Evolutionary conservation across 148 eudicot genomes (phyloP).

Genomic region (Limonium bicolor): DNA sequence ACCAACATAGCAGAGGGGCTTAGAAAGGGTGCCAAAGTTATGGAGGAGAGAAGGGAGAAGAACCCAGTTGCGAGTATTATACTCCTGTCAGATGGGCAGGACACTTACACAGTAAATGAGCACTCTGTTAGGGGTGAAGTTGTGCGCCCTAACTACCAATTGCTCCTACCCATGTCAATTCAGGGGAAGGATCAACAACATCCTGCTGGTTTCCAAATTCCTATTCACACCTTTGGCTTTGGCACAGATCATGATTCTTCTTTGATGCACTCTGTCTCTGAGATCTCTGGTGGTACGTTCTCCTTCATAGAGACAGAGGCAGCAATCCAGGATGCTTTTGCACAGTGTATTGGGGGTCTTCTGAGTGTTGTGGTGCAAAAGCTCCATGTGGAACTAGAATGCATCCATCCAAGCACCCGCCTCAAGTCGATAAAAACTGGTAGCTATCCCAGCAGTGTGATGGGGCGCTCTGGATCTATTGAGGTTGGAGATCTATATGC

Average conservation of each 20-base stretch:
- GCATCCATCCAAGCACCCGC: conserved; percentile 25
- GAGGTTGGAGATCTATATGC: conserved; percentile 74
- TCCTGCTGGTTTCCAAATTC: conserved; percentile 42
- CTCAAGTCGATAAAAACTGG: conserved; percentile 50
- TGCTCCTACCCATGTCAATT: conserved; percentile 48
- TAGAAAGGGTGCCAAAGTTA: conserved; percentile 57
- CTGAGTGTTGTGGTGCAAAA: conserved; percentile 74
- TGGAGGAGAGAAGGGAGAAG: conserved; percentile 59
- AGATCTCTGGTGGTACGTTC: conserved; percentile 78
- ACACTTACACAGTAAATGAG: conserved; percentile 37
- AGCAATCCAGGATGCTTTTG: conserved; percentile 77
- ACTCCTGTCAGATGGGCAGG: conserved; percentile 79
- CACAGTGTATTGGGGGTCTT: conserved; percentile 89
- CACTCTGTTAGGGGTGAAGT: conserved; percentile 17
- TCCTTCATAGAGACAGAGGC: conserved; percentile 77
- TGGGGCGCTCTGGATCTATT: conserved; percentile 26
- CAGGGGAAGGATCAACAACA: conserved; percentile 15
- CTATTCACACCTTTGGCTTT: conserved; percentile 80
- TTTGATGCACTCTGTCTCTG: conserved; percentile 64
- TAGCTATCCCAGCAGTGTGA: conserved; percentile 27
- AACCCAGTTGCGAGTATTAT: conserved; percentile 73
- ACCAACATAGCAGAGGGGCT: conserved; percentile 86
- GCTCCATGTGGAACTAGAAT: conserved; percentile 35
- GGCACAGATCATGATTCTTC: conserved; percentile 78
- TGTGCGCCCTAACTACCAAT: conserved; percentile 21